Percentiles rank a stretch among this genome's conserved stretches.
Evolutionary conservation across 768 basidiomycete genomes (phyloP).

Genomic region (Crucibulum laeve): DNA sequence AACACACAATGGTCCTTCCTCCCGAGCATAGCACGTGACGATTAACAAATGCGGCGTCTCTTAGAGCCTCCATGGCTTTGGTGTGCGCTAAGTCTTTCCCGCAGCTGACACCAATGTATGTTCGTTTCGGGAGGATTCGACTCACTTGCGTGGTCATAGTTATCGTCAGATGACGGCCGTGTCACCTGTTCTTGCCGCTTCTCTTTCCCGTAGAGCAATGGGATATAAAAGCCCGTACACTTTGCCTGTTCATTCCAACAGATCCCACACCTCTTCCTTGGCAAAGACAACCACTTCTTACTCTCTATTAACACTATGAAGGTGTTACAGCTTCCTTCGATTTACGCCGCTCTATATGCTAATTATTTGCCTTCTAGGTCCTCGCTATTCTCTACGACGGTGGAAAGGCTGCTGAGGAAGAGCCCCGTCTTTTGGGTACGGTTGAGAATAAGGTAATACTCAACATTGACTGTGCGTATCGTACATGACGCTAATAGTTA

Average conservation of each 20-base stretch:
- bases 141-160: neutral
- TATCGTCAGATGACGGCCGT: slow-evolving; percentile 15
- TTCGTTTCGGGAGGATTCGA: slow-evolving; percentile 12
- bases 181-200: neutral
- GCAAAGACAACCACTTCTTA: neutral
- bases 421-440: slow-evolving; percentile 76
- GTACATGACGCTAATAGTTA: neutral
- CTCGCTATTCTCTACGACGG: slow-evolving; percentile 75
- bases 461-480: neutral
- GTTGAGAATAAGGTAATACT: slow-evolving; percentile 66
- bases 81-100: neutral
- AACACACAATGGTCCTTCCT: too few relatives aligned
- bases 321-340: slow-evolving; percentile 18
- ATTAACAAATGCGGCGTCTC: too few relatives aligned
- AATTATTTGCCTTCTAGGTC: slow-evolving; percentile 34
- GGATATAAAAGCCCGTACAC: slow-evolving; percentile 15
- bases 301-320: slow-evolving; percentile 29
- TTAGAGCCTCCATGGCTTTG: neutral
- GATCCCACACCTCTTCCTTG: neutral
- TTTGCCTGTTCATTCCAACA: neutral
- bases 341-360: neutral
- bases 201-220: slow-evolving; percentile 8
- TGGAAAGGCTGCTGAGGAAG: slow-evolving; percentile 56
- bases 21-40: too few relatives aligned
- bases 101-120: slow-evolving; percentile 2